Percentiles rank a stretch among this genome's conserved stretches.
Evolutionary conservation across 2,329 filamentous ascomycete genomes (phyloP).

Genomic region (Dothistroma septosporum): DNA sequence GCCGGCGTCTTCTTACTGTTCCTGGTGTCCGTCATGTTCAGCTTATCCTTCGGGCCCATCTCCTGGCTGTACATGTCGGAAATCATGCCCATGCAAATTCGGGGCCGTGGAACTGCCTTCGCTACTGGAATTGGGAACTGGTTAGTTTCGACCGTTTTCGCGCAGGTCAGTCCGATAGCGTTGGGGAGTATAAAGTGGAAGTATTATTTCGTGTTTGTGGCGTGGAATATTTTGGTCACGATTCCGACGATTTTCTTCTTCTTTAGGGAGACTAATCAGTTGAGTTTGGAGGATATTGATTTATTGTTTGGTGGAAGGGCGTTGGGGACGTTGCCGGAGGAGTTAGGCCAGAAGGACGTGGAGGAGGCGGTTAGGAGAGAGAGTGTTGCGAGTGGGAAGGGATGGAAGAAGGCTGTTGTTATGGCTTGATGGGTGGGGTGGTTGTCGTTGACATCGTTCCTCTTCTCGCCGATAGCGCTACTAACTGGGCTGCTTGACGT

Average conservation of each 20-base stretch:
- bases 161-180: conserved; percentile 50
- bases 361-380: conserved; percentile 25
- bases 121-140: conserved; percentile 57
- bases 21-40: conserved; percentile 56
- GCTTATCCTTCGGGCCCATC: conserved; percentile 56
- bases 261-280: conserved; percentile 53
- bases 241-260: conserved; percentile 48
- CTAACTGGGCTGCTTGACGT: no score
- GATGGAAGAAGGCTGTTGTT: conserved; percentile 14
- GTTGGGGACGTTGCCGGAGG: conserved; percentile 45
- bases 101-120: conserved; percentile 56
- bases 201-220: conserved; percentile 38
- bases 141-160: conserved; percentile 57
- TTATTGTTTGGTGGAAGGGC: conserved; percentile 53
- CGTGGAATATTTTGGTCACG: conserved; percentile 45
- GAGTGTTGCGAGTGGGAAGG: conserved; percentile 12
- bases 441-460: no score
- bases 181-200: conserved; percentile 26
- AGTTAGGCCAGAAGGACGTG: conserved; percentile 38
- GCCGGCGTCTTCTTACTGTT: conserved; percentile 65
- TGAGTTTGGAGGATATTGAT: conserved; percentile 56
- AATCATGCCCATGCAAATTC: conserved; percentile 63
- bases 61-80: conserved; percentile 64
- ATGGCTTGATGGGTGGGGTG: not conserved
- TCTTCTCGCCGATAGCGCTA: no score